Evolutionary conservation across 1,284 basidiomycete species (phyloP), one percentile per base, ranked within the genome.

Genomic region (Trichosporon sp.): DNA sequence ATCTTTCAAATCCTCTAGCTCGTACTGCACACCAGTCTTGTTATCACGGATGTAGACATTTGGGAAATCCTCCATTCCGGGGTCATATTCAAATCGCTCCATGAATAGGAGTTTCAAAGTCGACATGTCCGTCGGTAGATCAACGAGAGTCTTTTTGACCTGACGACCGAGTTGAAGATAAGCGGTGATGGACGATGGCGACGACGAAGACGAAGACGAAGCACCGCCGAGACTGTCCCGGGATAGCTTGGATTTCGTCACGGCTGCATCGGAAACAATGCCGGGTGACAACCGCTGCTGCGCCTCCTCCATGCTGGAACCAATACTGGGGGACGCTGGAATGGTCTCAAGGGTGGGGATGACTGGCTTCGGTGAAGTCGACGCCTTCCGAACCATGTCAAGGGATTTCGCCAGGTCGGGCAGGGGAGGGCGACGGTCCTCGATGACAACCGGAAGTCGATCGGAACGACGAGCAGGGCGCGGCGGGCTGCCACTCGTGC

Each of bases 21-120:
- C 95, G 80, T 98, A 99, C 79, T 94, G 91, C 67, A 98, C 92
- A 7, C 94, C 94, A 71, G 92, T 95, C 40, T 88, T 89, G 3
- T 91, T 91, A 84, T 98, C 96, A 8, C 94, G 91, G 70, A 98
- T 91, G 80, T 98, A 98, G 69, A 99, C 96, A 19, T 92, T 91
- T 10, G 96, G 96, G 79, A 98, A 98, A 78, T 97, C 93, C 71
- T 94, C 94, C 84, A 91, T 88, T 1, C 93, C 91, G 0, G 96
- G 94, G 78, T 92, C 96, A 82, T 97, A 98, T 46, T 92, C 91
- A 79, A 99, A 99, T 77, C 90, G 91, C 85, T 98, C 96, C 78
- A 98, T 92, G 79, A 99, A 99, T 31, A 98, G 84, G 78, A 97
- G 74, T 46, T 76, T 74, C 5, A 84, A 70, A 19, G 76, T 73